Percentiles rank a stretch among this genome's conserved stretches.
Evolutionary conservation across 1,284 basidiomycete species (phyloP).

Genomic region (Sporisorium reilianum): DNA sequence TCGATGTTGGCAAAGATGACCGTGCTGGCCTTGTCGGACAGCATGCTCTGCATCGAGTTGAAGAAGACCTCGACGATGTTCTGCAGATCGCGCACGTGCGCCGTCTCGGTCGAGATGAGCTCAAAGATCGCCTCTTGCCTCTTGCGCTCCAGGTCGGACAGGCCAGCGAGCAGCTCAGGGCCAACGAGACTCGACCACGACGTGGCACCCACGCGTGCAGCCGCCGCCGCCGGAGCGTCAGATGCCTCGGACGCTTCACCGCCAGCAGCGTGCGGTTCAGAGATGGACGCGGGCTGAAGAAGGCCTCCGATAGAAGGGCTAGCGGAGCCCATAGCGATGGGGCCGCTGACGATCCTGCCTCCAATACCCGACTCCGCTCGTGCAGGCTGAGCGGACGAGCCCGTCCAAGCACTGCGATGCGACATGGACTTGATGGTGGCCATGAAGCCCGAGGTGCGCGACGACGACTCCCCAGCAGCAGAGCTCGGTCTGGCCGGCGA

Average conservation of each 20-base stretch:
- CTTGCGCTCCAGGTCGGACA: constrained; percentile 92
- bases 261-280: constrained; percentile 18
- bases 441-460: constrained; percentile 58
- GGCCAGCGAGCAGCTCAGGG: constrained; percentile 79
- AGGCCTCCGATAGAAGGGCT: constrained; percentile 9
- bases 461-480: constrained; percentile 22
- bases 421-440: constrained; percentile 61
- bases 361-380: constrained; percentile 24
- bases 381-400: constrained; percentile 3
- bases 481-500: constrained; percentile 26
- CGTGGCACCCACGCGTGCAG: constrained; percentile 69
- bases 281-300: constrained; percentile 16
- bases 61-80: constrained; percentile 77
- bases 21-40: constrained; percentile 82
- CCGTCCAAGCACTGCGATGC: constrained; percentile 35
- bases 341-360: constrained; percentile 35
- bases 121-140: constrained; percentile 99
- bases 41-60: constrained; percentile 77
- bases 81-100: constrained; percentile 97
- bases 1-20: constrained; percentile 94
- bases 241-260: constrained; percentile 15
- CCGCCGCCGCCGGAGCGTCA: constrained; percentile 1
- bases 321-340: constrained; percentile 30
- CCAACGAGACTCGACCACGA: constrained; percentile 93
- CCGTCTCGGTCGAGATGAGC: constrained; percentile 96